phyloP scores from a whole-genome alignment of 306 rosid genomes.

The Astragalus glycyphyllos region DNA sequence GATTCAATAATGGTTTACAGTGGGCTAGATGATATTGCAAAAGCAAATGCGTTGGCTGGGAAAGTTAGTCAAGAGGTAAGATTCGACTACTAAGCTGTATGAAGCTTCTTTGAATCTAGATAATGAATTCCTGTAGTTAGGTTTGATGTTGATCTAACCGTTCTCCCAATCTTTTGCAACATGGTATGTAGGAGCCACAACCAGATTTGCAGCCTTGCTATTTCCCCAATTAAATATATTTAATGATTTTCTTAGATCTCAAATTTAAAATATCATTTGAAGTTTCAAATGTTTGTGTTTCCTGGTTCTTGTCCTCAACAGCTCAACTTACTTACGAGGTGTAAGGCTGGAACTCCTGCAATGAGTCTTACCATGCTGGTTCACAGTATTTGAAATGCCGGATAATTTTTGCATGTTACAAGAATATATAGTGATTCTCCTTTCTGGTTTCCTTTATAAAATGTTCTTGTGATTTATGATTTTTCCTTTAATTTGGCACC shows the following conservation, averaged over 20 bases:
- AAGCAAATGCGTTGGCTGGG: slow-evolving; percentile 79
- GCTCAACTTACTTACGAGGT: not conserved
- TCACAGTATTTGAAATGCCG: slow-evolving; percentile 16
- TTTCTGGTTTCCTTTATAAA: slow-evolving; percentile 26
- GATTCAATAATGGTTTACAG: slow-evolving; percentile 98
- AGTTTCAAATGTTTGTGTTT: slow-evolving; percentile 36
- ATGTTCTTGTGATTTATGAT: slow-evolving; percentile 28
- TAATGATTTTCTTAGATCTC: not conserved
- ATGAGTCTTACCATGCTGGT: slow-evolving; percentile 27
- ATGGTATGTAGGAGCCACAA: slow-evolving; percentile 14
- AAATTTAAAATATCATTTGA: slow-evolving; percentile 26
- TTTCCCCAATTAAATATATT: not conserved
- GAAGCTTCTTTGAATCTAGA: slow-evolving; percentile 36
- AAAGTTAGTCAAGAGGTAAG: slow-evolving; percentile 95
- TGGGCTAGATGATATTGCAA: slow-evolving; percentile 83
- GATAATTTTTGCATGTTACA: slow-evolving; percentile 28
- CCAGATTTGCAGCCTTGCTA: slow-evolving; percentile 21
- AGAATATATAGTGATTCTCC: slow-evolving; percentile 14
- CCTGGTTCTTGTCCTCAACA: slow-evolving; percentile 17
- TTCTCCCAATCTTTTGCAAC: slow-evolving; percentile 33
- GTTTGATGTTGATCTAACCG: slow-evolving; percentile 24
- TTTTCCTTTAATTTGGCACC: slow-evolving; percentile 42
- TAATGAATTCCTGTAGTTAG: slow-evolving; percentile 5
- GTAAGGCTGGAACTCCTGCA: slow-evolving; percentile 26
- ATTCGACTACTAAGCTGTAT: slow-evolving; percentile 35